Base-by-base conservation (phyloP, 805 yeast species). In the Kodamaea jinghongensis region DNA sequence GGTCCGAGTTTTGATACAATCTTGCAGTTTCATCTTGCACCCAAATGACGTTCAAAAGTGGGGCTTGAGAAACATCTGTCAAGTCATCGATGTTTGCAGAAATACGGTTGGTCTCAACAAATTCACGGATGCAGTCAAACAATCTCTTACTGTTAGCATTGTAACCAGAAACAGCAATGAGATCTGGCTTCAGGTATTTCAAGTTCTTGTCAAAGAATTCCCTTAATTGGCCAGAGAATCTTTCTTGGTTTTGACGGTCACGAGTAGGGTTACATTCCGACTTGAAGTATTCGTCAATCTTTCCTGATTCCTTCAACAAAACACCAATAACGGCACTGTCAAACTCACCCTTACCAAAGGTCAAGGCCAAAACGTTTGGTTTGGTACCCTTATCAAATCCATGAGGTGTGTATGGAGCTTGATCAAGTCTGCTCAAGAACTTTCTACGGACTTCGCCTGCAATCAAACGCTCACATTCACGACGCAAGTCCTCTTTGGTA, bases 1-100 rank as follows among this genome's bases (percentile, higher is more conserved):
- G 74, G 28, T 70, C 74, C 0, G 96, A 86, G 55, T 81, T 79
- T 57, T 90, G 95, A 60, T 75, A 93, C 44, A 93, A 75, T 40
- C 95, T 73, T 1, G 98, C 97, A 22, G 95, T 87, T 60, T 93
- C 98, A 59, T 91, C 96, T 50, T 83, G 86, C 31, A 86, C 95
- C 80, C 88, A 91, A 11, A 89, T 65, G 3, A 88, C 77, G 28
- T 79, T 82, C 28, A 86, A 54, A 7, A 77, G 70, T 7, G 85
- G 83, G n/a, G 78, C 63, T 16, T 59, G 63, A 34, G 67, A 66
- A 17, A 52, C 61, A 15, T 67, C 49, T 16, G 54, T 44, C 26
- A 71, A 67, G 14, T 62, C 72, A 28, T 78, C 81, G 28, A 68
- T 70, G 38, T 70, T 76, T 25, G 74, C 80, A 4, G 68, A 59